Base-by-base conservation (phyloP, 208 protist genomes). In the Vickermania ingenoplastis region DNA sequence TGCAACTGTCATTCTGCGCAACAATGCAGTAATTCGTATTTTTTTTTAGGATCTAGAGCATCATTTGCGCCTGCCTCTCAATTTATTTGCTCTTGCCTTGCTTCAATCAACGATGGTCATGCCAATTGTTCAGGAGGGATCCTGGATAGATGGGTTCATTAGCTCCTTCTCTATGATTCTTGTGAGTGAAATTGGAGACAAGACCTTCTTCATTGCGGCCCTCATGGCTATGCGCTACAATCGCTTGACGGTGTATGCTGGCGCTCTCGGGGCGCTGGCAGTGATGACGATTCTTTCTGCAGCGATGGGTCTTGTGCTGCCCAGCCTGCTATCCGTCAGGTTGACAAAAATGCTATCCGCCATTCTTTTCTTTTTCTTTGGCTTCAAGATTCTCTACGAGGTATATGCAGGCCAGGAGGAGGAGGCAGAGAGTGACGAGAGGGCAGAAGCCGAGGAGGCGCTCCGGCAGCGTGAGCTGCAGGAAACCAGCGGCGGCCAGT, bases 151-250 rank as follows among this genome's bases (percentile, higher is more conserved):
- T 48, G 91, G 84, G 14, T 92, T 97, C 57, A 23, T 97, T 26
- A 81, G 87, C 3, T 84, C 80, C 11, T 65, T 92, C n/a, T 87
- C 83, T 11, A 95, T 96, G 81, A 96, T 96, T 71, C 24, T 97
- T 11, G 88, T 96, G 3, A 92, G 81, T 57, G 91, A 97, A 69
- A 92, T 97, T 31, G 95, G 95, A 13, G 96, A 98, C 69, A 97
- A 97, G 75, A 98, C 96, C 5, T 98, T 98, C 67, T 98, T 98
- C 73, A 97, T 98, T 68, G 96, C 96, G 0, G 95, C 90, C 59
- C 78, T 98, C 17, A 88, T 98, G 80, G 90, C 96, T 4, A 98
- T 98, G 96, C 82, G 86, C 14, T 75, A 96, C 63, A 71, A 86
- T 0, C 88, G 88, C 11, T 7, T 91, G 2, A 67, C 79, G 4